These are phyloP conservation scores for Fusarium veterinarium DNA, from an alignment of 2,329 filamentous ascomycete genomes.

Conservation along the genomic window DNA sequence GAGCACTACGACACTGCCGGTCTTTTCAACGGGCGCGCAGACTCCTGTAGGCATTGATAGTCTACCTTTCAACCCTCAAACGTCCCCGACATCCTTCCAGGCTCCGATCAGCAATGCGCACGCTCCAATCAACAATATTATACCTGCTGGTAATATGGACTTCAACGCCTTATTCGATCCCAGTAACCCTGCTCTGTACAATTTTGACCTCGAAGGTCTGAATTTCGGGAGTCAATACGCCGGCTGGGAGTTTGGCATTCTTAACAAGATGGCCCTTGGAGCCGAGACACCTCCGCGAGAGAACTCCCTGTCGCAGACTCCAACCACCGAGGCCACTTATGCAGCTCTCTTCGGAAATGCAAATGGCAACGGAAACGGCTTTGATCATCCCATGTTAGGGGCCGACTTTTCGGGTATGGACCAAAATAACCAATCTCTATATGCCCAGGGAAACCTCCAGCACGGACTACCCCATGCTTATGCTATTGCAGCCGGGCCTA, in stretches of 20 bases:
- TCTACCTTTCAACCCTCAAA: conserved; percentile 70
- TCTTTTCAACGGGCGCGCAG: conserved; percentile 61
- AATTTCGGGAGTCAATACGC: conserved; percentile 94
- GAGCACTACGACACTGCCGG: conserved; percentile 60
- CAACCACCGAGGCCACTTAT: conserved; percentile 53
- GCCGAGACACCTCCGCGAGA: conserved; percentile 83
- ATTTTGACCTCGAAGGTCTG: conserved; percentile 93
- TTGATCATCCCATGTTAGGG: conserved; percentile 61
- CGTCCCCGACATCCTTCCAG: conserved; percentile 80
- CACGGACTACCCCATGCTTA: conserved; percentile 74
- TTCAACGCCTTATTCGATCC: conserved; percentile 83
- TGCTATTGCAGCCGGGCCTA: conserved; percentile 72
- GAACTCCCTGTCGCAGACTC: conserved; percentile 58
- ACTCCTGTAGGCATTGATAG: conserved; percentile 60
- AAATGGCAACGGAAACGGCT: conserved; percentile 60
- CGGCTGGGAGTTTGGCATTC: conserved; percentile 93
- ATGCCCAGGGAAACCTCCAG: conserved; percentile 68
- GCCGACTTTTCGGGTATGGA: conserved; percentile 67
- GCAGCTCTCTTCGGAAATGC: conserved; percentile 64
- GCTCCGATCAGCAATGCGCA: conserved; percentile 62
- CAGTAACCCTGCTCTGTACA: conserved; percentile 91
- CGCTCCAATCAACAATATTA: conserved; percentile 60
- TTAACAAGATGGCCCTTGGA: conserved; percentile 87
- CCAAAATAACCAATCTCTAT: conserved; percentile 58
- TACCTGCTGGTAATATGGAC: conserved; percentile 61